Evolutionary conservation across 345 rosid species (phyloP), one percentile per base, ranked within the genome.

Genomic region (Raphanus raphanistrum): DNA sequence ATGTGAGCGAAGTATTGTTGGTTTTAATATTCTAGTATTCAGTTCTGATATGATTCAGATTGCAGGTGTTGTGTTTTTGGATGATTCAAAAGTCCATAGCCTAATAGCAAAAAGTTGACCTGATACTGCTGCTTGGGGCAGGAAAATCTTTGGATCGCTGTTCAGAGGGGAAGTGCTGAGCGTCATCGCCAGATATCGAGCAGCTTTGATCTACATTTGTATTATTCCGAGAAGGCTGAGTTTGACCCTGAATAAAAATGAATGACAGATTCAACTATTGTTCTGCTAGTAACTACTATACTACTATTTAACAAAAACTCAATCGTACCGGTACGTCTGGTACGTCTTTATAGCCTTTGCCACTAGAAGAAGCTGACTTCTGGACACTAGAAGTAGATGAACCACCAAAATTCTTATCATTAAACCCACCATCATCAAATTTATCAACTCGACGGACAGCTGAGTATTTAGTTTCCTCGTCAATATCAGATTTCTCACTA

Each of bases 401-500:
- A 82, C 68, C 88, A 65, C 90, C 89, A 80, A 96, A 90, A 68
- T 91, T 87, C 67, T 86, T 87, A 74, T 35, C 58, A 68, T 85
- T 88, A 75, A 82, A 87, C 57, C 97, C 98, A 84, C 97, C 83
- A 80, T 91, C 96, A 76, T 90, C 99, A 54, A 84, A 59, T 62
- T 67, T 77, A 63, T 66, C 66, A 75, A 86, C 88, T 82, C 89
- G 82, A 70, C 55, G 75, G 71, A 96, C 99, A 10, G 99, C 86
- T 31, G 98, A 91, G 79, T 77, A 96, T 76, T 92, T 86, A 62
- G 90, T 82, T 85, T 96, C 98, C 80, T 93, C 98, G 52, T 96
- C 99, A 45, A 84, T 64, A 74, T 87, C 93, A 66, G 76, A 78
- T 80, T 76, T 82, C 67, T 84, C 96, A 73, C 80, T 82, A 69